Evolutionary conservation across 129 eudicot genomes (phyloP).

Genomic region (Daucus carota): DH1_v3.0 NC_030385.2:33128001-33128500

Average conservation of each 20-base stretch:
- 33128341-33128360: neutral
- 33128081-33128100: too few relatives aligned
- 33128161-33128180: neutral
- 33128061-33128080: too few relatives aligned
- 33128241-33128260: neutral
- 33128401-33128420: neutral
- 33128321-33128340: neutral
- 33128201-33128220: neutral
- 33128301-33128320: neutral
- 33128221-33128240: conserved; percentile 2
- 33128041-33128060: too few relatives aligned
- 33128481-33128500: conserved; percentile 33
- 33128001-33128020: too few relatives aligned
- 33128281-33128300: neutral
- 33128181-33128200: neutral
- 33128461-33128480: conserved; percentile 46
- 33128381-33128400: too few relatives aligned
- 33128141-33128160: neutral
- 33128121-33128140: too few relatives aligned
- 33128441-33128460: conserved; percentile 13
- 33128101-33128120: too few relatives aligned
- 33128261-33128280: neutral
- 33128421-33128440: neutral
- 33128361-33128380: neutral
- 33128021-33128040: too few relatives aligned